phyloP scores from a whole-genome alignment of 305 asterid species.

The Fraxinus baroniana region DNA sequence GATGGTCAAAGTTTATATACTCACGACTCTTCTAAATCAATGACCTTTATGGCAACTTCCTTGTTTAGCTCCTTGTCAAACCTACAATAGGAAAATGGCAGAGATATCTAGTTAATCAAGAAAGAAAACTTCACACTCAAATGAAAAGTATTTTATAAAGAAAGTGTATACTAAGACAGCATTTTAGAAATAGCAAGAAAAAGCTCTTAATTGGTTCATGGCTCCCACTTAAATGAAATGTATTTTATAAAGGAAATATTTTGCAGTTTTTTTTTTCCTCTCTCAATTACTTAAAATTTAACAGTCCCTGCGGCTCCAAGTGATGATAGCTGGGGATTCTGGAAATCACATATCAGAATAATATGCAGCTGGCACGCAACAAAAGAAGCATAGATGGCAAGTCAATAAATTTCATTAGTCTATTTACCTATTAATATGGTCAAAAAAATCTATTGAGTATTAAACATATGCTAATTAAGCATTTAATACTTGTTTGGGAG shows the following conservation, averaged over 20 bases:
- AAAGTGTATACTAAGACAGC: not conserved
- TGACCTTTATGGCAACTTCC: constrained; percentile 89
- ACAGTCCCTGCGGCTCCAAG: not conserved
- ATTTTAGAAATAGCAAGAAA: not conserved
- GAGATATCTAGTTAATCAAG: constrained; percentile 9
- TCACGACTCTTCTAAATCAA: constrained; percentile 98
- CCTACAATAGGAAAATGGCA: constrained; percentile 51
- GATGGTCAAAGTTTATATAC: constrained; percentile 38
- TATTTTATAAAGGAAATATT: not conserved
- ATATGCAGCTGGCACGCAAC: not conserved
- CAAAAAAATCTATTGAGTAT: not conserved
- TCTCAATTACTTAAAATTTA: not conserved
- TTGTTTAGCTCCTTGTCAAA: constrained; percentile 79
- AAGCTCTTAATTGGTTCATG: not conserved
- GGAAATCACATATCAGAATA: not conserved
- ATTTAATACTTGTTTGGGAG: not conserved
- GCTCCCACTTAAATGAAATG: not conserved
- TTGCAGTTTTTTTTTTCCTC: not conserved
- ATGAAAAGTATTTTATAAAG: not conserved
- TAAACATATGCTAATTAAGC: not conserved
- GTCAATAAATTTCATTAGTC: not conserved
- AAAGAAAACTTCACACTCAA: not conserved
- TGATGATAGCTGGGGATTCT: not conserved
- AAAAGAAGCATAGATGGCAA: constrained; percentile 1
- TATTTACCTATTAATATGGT: not conserved